Evolutionary conservation across 2,329 filamentous ascomycete species (phyloP).

Genomic region (Sarocladium kiliense): DNA sequence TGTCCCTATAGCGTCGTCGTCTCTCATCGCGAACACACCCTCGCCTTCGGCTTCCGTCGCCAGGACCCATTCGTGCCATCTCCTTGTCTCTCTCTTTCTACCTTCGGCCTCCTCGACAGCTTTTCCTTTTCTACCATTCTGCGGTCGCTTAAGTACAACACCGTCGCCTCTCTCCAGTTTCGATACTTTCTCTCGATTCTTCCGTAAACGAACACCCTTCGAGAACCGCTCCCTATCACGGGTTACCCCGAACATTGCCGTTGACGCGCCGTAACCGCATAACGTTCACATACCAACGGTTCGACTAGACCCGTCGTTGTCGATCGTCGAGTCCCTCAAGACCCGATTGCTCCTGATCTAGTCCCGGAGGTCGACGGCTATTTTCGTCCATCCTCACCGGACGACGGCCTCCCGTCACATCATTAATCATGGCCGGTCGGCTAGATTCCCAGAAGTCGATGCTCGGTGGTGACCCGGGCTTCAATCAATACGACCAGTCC

Average conservation of each 20-base stretch:
- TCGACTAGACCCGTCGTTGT: too few species aligned
- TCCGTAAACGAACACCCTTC: not conserved
- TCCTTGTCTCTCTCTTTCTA: not conserved
- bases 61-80: not conserved
- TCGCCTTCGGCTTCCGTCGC: not conserved
- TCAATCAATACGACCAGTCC: slow-evolving; percentile 25
- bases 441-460: slow-evolving; percentile 36
- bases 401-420: not conserved
- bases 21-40: not conserved
- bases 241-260: not conserved
- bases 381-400: too few species aligned
- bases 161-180: not conserved
- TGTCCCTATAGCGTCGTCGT: not conserved
- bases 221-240: not conserved
- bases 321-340: too few species aligned
- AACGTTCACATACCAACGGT: too few species aligned
- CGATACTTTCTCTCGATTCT: not conserved
- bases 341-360: too few species aligned
- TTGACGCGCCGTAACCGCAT: not conserved
- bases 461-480: slow-evolving; percentile 32
- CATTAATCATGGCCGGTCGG: slow-evolving; percentile 28
- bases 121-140: not conserved
- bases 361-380: too few species aligned
- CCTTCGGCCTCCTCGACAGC: not conserved
- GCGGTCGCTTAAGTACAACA: slow-evolving; percentile 4